These are phyloP conservation scores for Aspergillus uvarum DNA, from an alignment of 2,329 filamentous ascomycete genomes.

Conservation along the genomic window DNA sequence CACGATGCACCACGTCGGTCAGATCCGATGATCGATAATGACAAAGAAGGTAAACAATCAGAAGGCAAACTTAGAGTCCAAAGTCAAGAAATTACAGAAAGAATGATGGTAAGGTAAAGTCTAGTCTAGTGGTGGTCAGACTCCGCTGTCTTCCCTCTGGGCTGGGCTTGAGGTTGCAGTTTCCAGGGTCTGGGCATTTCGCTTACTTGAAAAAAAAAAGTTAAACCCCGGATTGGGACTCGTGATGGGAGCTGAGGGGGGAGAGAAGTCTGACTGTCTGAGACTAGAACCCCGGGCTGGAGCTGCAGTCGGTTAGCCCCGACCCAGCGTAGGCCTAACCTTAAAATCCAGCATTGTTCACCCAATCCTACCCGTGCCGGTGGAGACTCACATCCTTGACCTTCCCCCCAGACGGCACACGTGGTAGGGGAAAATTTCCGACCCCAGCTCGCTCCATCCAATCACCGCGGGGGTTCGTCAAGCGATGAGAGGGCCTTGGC, in stretches of 20 bases:
- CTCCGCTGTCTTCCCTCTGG: too few species aligned
- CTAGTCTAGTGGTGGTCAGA: too few species aligned
- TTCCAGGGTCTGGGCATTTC: background rate
- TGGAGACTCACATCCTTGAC: background rate
- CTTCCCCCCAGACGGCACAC: background rate
- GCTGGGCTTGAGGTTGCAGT: background rate
- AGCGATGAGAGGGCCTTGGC: background rate
- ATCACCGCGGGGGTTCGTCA: background rate
- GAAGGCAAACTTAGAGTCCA: too few species aligned
- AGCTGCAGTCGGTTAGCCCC: background rate
- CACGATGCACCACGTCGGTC: background rate
- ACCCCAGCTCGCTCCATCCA: background rate
- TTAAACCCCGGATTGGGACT: background rate
- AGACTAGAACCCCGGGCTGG: background rate
- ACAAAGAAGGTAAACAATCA: background rate
- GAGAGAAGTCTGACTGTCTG: too few species aligned
- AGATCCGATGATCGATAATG: background rate
- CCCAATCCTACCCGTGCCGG: background rate
- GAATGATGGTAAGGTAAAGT: too few species aligned
- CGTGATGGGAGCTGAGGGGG: background rate
- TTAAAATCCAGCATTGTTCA: background rate
- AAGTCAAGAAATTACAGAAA: too few species aligned
- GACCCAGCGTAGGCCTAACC: background rate
- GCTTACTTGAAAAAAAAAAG: too few species aligned
- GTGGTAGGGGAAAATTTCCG: slow-evolving; percentile 3